Base-by-base conservation (phyloP, 2,329 filamentous ascomycete genomes). In the Aspergillus fumigatus region DNA sequence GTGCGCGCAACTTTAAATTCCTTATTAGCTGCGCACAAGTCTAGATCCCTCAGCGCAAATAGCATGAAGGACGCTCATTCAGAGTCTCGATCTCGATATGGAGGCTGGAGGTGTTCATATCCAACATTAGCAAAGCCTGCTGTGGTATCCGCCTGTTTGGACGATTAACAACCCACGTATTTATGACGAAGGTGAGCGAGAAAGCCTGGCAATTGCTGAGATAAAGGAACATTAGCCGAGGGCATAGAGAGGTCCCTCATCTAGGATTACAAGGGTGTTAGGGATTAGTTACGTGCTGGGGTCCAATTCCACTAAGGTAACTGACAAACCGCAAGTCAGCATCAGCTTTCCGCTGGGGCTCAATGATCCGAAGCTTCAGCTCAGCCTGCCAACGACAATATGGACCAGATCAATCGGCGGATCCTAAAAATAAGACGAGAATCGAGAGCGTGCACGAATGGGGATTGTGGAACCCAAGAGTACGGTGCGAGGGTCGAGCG, bases 381-480 rank as follows among this genome's bases (percentile, higher is more conserved):
- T 23, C 8, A 19, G 41, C 43, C 43, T 26, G 43, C 43, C 43
- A 47, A 47, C 43, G 21, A 47, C 21, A 47, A 23, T 7, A 25
- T 47, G 43, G 43, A 47, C 23, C 21, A 47, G 43, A 47, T 47
- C 23, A 47, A 47, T 23, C 4, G 19, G 23, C 19, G 43, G 43
- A 47, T 47, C 43, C 59, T 61, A 61, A 61, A 60, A 62, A 62
- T 62, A 62, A 56, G 45, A 14, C 21, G 11, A 26, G 21, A 17
- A 47, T 11, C 4, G 2, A 17, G 14, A 38, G 32, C 32, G 32
- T 35, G 32, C 32, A 17, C 14, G 32, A 38, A 38, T 38, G 40
- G 43, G 50, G 23, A 54, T 47, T 41, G 19, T 43, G 40, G 47
- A 58, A 48, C 40, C 29, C 41, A 27, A 9, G 26, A 14, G 48